Percentiles rank a stretch among this genome's conserved stretches.
These are phyloP conservation scores for Hirsutella thompsonii DNA, from an alignment of 2,329 filamentous ascomycete genomes.

Conservation along the genomic window DNA sequence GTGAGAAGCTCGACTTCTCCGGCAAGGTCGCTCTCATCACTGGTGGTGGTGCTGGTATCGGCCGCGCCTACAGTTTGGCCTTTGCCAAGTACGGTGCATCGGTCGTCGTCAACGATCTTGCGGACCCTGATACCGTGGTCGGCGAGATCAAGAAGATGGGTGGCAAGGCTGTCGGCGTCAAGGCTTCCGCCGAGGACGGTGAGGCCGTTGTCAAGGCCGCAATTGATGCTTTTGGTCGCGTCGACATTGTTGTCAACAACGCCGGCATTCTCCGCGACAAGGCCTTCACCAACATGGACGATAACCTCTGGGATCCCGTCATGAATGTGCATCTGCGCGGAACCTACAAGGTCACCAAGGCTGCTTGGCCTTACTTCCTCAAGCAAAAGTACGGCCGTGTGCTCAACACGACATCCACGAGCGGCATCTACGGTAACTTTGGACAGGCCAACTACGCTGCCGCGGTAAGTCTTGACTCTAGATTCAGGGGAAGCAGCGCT, in stretches of 20 bases:
- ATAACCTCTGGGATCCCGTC: constrained; percentile 84
- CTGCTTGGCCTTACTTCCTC: constrained; percentile 92
- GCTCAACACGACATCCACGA: constrained; percentile 93
- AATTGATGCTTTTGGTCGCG: constrained; percentile 83
- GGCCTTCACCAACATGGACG: constrained; percentile 96
- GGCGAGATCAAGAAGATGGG: constrained; percentile 84
- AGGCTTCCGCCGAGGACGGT: constrained; percentile 86
- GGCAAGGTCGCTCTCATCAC: constrained; percentile 81
- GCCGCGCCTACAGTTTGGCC: constrained; percentile 77
- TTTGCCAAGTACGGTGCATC: constrained; percentile 76
- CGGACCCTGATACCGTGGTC: constrained; percentile 81
- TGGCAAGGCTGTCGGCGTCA: constrained; percentile 83
- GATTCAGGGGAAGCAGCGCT: too few relatives aligned
- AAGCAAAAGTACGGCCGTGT: constrained; percentile 98
- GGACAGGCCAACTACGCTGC: constrained; percentile 96
- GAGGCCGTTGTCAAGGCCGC: constrained; percentile 84
- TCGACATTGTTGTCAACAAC: constrained; percentile 96
- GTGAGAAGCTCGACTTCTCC: constrained; percentile 66
- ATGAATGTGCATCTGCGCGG: constrained; percentile 85
- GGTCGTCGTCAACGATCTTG: constrained; percentile 91
- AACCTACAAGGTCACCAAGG: constrained; percentile 94
- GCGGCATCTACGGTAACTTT: constrained; percentile 98
- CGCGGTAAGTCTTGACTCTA: constrained; percentile 42
- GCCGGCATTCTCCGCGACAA: constrained; percentile 96
- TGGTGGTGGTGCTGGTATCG: constrained; percentile 80